Conservation (phyloP, 2,329 filamentous ascomycete species). For the Xylariaceae sp. region DNA sequence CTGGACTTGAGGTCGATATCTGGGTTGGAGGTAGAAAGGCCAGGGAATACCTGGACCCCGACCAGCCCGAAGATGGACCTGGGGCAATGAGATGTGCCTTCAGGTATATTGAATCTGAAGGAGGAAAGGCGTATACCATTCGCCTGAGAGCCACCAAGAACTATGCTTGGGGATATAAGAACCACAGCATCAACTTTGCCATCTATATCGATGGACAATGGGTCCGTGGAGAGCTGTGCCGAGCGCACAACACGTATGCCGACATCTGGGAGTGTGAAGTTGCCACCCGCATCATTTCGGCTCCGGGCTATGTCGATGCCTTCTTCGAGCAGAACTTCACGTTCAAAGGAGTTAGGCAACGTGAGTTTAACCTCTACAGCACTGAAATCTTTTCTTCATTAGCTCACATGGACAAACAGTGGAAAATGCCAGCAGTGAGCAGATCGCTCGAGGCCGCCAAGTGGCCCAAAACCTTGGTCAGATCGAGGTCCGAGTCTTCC, state of each 20-base stretch:
- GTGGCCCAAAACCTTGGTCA: slow-evolving; percentile 11
- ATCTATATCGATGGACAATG: slow-evolving; percentile 14
- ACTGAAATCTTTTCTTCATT: neutral
- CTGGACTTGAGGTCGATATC: neutral
- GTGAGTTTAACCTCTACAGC: no score
- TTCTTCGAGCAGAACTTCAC: no score
- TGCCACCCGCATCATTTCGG: neutral
- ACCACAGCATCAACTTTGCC: slow-evolving; percentile 8
- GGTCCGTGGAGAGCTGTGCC: slow-evolving; percentile 6
- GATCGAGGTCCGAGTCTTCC: slow-evolving; percentile 13
- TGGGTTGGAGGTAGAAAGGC: neutral
- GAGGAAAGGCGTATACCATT: slow-evolving; percentile 12
- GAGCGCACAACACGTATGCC: neutral
- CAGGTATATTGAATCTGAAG: slow-evolving; percentile 16
- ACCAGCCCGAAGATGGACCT: neutral
- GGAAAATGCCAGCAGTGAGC: slow-evolving; percentile 1
- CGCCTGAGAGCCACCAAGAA: slow-evolving; percentile 6
- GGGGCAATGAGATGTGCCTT: neutral
- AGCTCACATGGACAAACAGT: neutral
- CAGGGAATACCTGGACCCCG: neutral
- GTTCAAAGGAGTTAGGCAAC: no score
- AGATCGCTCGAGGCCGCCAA: slow-evolving; percentile 1
- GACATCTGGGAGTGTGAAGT: neutral
- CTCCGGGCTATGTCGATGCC: no score
- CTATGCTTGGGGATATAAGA: slow-evolving; percentile 5